phyloP scores from a whole-genome alignment of 805 yeast genomes.

The Saccharomycopsis capsularis region DNA sequence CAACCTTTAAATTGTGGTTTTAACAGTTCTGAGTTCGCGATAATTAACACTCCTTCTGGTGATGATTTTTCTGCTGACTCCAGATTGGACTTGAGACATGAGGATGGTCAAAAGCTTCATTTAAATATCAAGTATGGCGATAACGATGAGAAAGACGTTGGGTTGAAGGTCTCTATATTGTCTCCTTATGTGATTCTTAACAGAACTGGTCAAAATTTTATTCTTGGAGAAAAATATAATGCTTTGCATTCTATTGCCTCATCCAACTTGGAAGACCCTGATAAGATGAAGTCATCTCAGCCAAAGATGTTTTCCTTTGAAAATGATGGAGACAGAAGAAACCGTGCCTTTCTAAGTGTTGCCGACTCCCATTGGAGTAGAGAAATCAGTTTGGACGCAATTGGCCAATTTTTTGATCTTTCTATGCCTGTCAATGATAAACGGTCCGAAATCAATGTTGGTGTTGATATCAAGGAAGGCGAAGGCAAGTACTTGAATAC shows the following conservation, averaged over 20 bases:
- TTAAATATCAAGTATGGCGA: slow-evolving; percentile 38
- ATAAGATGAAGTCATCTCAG: slow-evolving; percentile 30
- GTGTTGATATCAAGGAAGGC: slow-evolving; percentile 73
- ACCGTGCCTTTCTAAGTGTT: slow-evolving; percentile 59
- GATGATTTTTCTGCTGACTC: slow-evolving; percentile 53
- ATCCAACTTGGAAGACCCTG: slow-evolving; percentile 24
- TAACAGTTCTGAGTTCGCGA: slow-evolving; percentile 64
- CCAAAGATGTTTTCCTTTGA: slow-evolving; percentile 88
- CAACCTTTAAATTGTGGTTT: slow-evolving; percentile 57
- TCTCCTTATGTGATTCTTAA: slow-evolving; percentile 83
- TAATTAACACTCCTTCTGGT: slow-evolving; percentile 48
- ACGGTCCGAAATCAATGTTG: slow-evolving; percentile 62
- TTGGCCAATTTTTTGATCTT: slow-evolving; percentile 71
- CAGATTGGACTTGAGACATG: slow-evolving; percentile 43
- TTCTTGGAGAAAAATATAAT: slow-evolving; percentile 52
- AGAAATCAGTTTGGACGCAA: slow-evolving; percentile 78
- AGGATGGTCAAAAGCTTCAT: slow-evolving; percentile 61
- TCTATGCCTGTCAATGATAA: slow-evolving; percentile 42
- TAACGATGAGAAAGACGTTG: slow-evolving; percentile 42
- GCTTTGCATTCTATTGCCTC: slow-evolving; percentile 40
- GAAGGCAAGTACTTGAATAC: slow-evolving; percentile 73
- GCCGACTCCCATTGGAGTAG: slow-evolving; percentile 67
- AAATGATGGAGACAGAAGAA: slow-evolving; percentile 45
- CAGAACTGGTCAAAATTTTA: slow-evolving; percentile 62
- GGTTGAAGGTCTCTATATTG: slow-evolving; percentile 61